Percentiles rank a stretch among this genome's conserved stretches.
These are phyloP conservation scores for Arachnomyces sp. DNA, from an alignment of 2,329 filamentous ascomycete species.

Conservation along the genomic window DNA sequence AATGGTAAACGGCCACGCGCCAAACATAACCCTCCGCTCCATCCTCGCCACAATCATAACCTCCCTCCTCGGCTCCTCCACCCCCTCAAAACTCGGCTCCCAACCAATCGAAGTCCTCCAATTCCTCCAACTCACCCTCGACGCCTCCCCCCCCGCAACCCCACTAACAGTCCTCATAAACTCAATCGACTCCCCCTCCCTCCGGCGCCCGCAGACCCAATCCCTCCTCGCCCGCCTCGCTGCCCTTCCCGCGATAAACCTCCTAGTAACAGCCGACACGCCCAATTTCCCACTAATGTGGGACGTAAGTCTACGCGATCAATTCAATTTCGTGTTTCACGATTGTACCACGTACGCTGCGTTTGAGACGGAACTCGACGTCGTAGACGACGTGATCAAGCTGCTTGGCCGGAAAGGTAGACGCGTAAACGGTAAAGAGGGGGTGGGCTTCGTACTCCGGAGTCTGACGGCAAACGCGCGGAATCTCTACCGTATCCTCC, in stretches of 20 bases:
- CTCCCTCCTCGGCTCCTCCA: constrained; percentile 44
- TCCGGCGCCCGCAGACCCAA: constrained; percentile 65
- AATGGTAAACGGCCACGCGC: constrained; percentile 73
- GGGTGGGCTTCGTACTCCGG: constrained; percentile 81
- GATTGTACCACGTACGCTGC: constrained; percentile 84
- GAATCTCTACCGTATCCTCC: constrained; percentile 73
- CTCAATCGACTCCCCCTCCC: constrained; percentile 70
- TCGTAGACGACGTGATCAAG: constrained; percentile 83
- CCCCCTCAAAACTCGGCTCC: constrained; percentile 47
- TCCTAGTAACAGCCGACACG: constrained; percentile 77
- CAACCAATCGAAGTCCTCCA: constrained; percentile 63
- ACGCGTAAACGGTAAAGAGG: constrained; percentile 78
- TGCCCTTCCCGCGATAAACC: constrained; percentile 59
- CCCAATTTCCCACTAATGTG: constrained; percentile 82
- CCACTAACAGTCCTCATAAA: constrained; percentile 66
- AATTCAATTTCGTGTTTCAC: constrained; percentile 83
- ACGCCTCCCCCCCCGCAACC: constrained; percentile 32
- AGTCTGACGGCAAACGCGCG: constrained; percentile 87
- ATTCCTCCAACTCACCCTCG: constrained; percentile 54
- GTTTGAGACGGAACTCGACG: constrained; percentile 65
- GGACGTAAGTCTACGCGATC: constrained; percentile 75
- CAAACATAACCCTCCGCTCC: constrained; percentile 36
- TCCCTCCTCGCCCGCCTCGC: constrained; percentile 68
- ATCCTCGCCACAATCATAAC: constrained; percentile 53
- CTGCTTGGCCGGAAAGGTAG: constrained; percentile 72